A percentile compares a stretch with the other conserved stretches of the same genome.
Evolutionary conservation across 2,329 filamentous ascomycete species (phyloP).

Genomic region (Lachnellula cervina): DNA sequence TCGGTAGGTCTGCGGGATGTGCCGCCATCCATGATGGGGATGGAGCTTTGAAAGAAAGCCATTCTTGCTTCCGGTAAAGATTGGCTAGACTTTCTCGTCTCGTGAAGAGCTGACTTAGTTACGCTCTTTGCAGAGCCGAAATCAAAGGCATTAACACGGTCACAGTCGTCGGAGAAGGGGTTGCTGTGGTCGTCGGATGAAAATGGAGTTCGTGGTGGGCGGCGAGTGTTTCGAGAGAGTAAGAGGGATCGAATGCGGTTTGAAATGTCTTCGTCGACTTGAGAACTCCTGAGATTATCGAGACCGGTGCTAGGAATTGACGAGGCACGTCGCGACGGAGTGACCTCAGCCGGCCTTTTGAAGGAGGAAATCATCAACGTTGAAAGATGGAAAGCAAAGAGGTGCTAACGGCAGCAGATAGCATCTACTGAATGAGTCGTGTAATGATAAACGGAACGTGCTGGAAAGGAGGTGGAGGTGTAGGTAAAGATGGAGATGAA

Average conservation of each 20-base stretch:
- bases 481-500: neutral
- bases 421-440: neutral
- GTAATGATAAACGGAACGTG: neutral
- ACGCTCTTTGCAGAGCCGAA: conserved; percentile 20
- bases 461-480: neutral
- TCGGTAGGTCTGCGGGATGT: neutral
- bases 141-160: conserved; percentile 16
- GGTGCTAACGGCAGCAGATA: neutral
- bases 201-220: conserved; percentile 24
- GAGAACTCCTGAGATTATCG: conserved; percentile 19
- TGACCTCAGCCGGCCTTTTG: conserved; percentile 11
- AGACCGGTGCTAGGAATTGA: conserved; percentile 19
- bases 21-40: conserved; percentile 7
- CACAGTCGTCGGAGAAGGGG: conserved; percentile 3
- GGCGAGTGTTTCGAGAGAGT: conserved; percentile 21
- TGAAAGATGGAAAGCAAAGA: conserved; percentile 1
- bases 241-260: conserved; percentile 27
- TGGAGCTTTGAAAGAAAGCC: neutral
- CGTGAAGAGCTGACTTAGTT: conserved; percentile 10
- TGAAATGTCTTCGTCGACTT: conserved; percentile 27
- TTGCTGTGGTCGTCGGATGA: conserved; percentile 20
- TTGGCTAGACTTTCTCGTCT: conserved; percentile 5
- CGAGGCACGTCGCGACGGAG: conserved; percentile 15
- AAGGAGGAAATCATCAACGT: conserved; percentile 19
- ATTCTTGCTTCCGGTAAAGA: neutral